A percentile compares a stretch with the other conserved stretches of the same genome.
phyloP scores from a whole-genome alignment of 176 grass and related monocot species.

The Musa troglodytarum region DNA sequence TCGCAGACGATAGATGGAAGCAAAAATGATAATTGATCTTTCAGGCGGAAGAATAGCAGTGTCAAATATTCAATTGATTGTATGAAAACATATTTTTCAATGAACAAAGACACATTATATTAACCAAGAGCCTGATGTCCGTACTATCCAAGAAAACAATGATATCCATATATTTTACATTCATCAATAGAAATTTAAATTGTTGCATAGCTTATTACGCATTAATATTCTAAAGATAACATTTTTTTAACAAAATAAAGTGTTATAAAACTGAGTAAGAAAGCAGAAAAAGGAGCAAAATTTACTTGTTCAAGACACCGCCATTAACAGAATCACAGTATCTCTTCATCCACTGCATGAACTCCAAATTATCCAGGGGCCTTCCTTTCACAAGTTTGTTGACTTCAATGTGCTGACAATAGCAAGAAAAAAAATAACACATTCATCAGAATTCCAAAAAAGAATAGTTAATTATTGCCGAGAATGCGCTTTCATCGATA shows the following conservation, averaged over 20 bases:
- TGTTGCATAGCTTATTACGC: no score
- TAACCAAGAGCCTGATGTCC: background rate
- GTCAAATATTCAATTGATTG: background rate
- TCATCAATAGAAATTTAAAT: no score
- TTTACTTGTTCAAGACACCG: slow-evolving; percentile 50
- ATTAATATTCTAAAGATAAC: no score
- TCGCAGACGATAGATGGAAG: background rate
- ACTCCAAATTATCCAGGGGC: slow-evolving; percentile 86
- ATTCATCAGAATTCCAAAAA: background rate
- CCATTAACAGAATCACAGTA: slow-evolving; percentile 79
- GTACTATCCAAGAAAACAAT: background rate
- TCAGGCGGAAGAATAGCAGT: background rate
- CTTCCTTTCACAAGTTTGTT: slow-evolving; percentile 86
- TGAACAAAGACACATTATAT: background rate
- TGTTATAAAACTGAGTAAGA: background rate
- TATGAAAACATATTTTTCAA: no score
- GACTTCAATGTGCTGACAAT: slow-evolving; percentile 75
- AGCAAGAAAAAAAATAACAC: background rate
- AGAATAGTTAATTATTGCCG: no score
- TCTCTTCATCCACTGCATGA: slow-evolving; percentile 97
- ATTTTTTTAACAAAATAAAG: no score
- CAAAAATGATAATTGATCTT: background rate
- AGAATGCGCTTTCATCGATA: background rate
- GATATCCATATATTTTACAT: no score
- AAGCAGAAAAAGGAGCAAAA: background rate